Percentiles rank a stretch among this genome's conserved stretches.
phyloP scores from a whole-genome alignment of 257 asterid genomes.

The Sherardia arvensis region DNA sequence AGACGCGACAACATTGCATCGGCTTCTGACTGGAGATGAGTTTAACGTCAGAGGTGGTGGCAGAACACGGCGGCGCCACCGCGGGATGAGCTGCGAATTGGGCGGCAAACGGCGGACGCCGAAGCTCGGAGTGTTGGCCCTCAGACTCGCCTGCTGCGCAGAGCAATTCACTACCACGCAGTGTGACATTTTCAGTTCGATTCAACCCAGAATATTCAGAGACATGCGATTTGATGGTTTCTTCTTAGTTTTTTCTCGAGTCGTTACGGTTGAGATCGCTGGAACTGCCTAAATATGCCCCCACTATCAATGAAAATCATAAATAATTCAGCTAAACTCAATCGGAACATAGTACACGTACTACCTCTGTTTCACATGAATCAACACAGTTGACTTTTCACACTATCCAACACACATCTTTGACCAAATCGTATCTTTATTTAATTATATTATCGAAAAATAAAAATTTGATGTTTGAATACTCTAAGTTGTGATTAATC shows the following conservation, averaged over 20 bases:
- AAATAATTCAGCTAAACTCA: not conserved
- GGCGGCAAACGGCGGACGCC: slow-evolving; percentile 11
- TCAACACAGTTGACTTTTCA: no score
- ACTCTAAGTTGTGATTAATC: no score
- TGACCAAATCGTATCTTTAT: no score
- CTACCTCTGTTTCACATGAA: no score
- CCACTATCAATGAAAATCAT: not conserved
- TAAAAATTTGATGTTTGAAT: no score
- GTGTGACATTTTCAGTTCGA: slow-evolving; percentile 19
- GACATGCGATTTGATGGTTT: not conserved
- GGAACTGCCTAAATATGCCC: not conserved
- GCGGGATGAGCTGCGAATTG: slow-evolving; percentile 23
- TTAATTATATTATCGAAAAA: no score
- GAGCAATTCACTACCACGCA: slow-evolving; percentile 11
- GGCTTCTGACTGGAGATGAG: slow-evolving; percentile 17
- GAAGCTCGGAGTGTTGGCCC: slow-evolving; percentile 11
- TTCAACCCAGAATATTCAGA: not conserved
- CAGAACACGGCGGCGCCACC: slow-evolving; percentile 18
- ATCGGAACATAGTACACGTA: not conserved
- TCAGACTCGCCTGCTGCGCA: slow-evolving; percentile 18
- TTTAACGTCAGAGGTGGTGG: slow-evolving; percentile 15
- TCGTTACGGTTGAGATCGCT: not conserved
- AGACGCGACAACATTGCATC: slow-evolving; percentile 19
- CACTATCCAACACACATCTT: no score
- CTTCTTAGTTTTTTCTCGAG: not conserved